phyloP scores from a whole-genome alignment of 169 alveolate species.

The Theileria parva region DNA sequence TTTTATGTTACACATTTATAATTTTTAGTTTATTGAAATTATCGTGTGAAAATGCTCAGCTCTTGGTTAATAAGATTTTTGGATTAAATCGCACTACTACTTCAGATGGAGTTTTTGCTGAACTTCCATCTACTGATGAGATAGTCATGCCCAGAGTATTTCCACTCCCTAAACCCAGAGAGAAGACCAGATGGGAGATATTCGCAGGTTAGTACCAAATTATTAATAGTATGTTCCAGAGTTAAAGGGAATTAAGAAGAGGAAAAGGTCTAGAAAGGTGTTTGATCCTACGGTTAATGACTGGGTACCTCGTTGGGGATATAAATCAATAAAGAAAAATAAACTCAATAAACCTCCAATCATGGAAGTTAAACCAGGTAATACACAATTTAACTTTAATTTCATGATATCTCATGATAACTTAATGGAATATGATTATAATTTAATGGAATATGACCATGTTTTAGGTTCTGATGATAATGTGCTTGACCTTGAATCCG shows the following conservation, averaged over 20 bases:
- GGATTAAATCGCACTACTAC: slow-evolving; percentile 30
- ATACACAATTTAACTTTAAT: background rate
- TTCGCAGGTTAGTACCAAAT: slow-evolving; percentile 58
- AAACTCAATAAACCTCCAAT: slow-evolving; percentile 43
- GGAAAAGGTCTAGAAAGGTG: slow-evolving; percentile 71
- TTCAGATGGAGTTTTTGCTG: slow-evolving; percentile 64
- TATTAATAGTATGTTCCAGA: slow-evolving; percentile 16
- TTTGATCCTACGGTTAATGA: slow-evolving; percentile 68
- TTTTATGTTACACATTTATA: background rate
- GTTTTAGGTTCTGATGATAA: slow-evolving; percentile 21
- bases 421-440: background rate
- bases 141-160: slow-evolving; percentile 60
- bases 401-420: background rate
- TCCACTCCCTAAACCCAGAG: slow-evolving; percentile 66
- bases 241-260: slow-evolving; percentile 72
- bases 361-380: slow-evolving; percentile 51
- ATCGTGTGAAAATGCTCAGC: slow-evolving; percentile 51
- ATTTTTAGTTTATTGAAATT: slow-evolving; percentile 16
- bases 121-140: slow-evolving; percentile 44
- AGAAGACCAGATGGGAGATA: slow-evolving; percentile 74
- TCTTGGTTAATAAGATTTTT: slow-evolving; percentile 51
- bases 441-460: background rate
- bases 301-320: slow-evolving; percentile 84
- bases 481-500: slow-evolving; percentile 30
- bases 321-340: slow-evolving; percentile 60